Evolutionary conservation across 805 yeast species (phyloP).

Genomic region (Blastobotrys parvus): DNA sequence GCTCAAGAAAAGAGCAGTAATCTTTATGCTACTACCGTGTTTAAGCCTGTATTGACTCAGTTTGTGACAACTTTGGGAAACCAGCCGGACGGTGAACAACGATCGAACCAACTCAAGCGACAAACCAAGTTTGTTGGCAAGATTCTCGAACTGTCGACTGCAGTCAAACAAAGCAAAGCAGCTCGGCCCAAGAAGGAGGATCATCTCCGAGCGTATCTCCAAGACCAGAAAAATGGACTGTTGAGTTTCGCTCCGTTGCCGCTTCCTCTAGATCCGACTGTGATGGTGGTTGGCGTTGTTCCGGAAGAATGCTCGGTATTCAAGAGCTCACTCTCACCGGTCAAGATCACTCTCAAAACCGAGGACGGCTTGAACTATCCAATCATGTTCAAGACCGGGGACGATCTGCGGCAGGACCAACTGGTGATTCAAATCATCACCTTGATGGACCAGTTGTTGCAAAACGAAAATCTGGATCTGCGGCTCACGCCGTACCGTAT

Average conservation of each 20-base stretch:
- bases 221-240: slow-evolving; percentile 38
- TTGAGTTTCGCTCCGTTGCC: slow-evolving; percentile 46
- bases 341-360: slow-evolving; percentile 72
- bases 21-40: slow-evolving; percentile 34
- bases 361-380: slow-evolving; percentile 47
- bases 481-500: slow-evolving; percentile 83
- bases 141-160: slow-evolving; percentile 55
- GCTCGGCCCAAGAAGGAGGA: slow-evolving; percentile 71
- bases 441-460: slow-evolving; percentile 79
- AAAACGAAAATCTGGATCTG: slow-evolving; percentile 84
- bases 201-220: slow-evolving; percentile 47
- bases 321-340: slow-evolving; percentile 84
- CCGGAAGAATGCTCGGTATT: slow-evolving; percentile 80
- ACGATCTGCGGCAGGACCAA: slow-evolving; percentile 93
- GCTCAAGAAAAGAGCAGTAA: slow-evolving; percentile 50
- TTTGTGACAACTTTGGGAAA: slow-evolving; percentile 33
- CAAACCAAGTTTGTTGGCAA: slow-evolving; percentile 66
- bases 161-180: slow-evolving; percentile 60
- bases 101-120: slow-evolving; percentile 32
- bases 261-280: slow-evolving; percentile 77
- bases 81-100: slow-evolving; percentile 25
- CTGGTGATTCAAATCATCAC: slow-evolving; percentile 88
- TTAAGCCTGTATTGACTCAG: slow-evolving; percentile 39
- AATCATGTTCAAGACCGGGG: slow-evolving; percentile 92
- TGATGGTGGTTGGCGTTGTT: slow-evolving; percentile 63